Base-by-base conservation (phyloP, 2,329 filamentous ascomycete species). In the Epichloe baconii region DNA sequence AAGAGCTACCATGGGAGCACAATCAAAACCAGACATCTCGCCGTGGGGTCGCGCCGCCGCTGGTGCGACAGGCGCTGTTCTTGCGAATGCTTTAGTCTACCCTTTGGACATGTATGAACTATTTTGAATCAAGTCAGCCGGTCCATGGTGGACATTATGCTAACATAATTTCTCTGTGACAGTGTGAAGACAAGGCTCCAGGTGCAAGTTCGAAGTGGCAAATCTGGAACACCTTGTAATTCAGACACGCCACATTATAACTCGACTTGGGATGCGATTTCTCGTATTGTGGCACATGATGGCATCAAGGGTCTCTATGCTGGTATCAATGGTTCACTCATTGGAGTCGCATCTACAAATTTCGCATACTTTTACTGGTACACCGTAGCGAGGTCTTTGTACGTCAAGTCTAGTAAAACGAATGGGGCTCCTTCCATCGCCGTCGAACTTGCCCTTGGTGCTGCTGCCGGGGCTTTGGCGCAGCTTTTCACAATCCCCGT, bases 301-400 rank as follows among this genome's bases (percentile, higher is more conserved):
- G 93, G 93, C 35, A 52, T 93, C 8, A 62, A 73, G 45, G 93
- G 93, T 6, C 79, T 98, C 7, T 98, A 98, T 63, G 82, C 86
- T 49, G 93, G 93, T 54, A 90, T 98, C 66, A 77, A 81, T 54
- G 90, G 91, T 48, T 82, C 90, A 4, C 74, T 98, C 17, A 72
- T 97, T 48, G 93, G 93, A 50, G 93, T 98, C 37, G 91, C 89
- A 1, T 96, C 90, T 26, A 97, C 91, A 49, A 98, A 98, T 69
- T 98, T 98, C 66, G 93, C 93, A 61, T 98, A 98, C 71, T 98
- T 98, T 67, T 98, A 98, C 73, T 97, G 91, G 90, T 97, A 97
- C 67, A 91, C 88, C 5, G 71, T 93, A 31, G 88, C 96, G 35
- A 82, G 93, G 56, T 81, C 81, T 15, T 68, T 95, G 19, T 97